Percentiles rank a stretch among this genome's conserved stretches.
Conservation (phyloP, 805 yeast genomes). For the Schwanniomyces sp. region DNA sequence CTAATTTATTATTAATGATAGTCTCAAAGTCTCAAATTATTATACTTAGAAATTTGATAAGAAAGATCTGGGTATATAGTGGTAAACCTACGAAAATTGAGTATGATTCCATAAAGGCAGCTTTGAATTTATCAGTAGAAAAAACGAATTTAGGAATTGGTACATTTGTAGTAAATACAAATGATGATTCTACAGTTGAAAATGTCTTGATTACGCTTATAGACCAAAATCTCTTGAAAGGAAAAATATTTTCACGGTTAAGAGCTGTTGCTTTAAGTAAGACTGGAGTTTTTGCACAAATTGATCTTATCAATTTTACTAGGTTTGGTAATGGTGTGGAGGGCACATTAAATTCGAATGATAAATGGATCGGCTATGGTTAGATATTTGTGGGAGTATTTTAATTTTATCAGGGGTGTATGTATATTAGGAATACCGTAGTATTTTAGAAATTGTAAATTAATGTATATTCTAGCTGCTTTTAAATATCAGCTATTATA, state of each 20-base stretch:
- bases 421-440: neutral
- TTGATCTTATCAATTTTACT: conserved; percentile 20
- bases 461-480: neutral
- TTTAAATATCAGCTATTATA: no score
- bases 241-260: conserved; percentile 45
- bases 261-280: conserved; percentile 43
- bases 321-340: conserved; percentile 24
- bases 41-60: conserved; percentile 45
- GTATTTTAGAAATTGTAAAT: neutral
- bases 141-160: neutral
- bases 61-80: conserved; percentile 27
- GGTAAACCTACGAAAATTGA: conserved; percentile 25
- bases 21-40: conserved; percentile 46
- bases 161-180: conserved; percentile 4
- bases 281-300: conserved; percentile 41
- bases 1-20: conserved; percentile 42
- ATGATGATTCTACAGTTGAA: conserved; percentile 47
- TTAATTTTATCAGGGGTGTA: neutral
- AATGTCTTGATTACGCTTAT: conserved; percentile 51
- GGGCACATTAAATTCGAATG: conserved; percentile 10
- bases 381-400: neutral
- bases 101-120: conserved; percentile 25
- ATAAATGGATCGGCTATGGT: conserved; percentile 11
- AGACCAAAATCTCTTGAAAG: conserved; percentile 54
- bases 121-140: conserved; percentile 10